Conservation (phyloP, 805 yeast species). For the Myxozyma lipomycoides region DNA sequence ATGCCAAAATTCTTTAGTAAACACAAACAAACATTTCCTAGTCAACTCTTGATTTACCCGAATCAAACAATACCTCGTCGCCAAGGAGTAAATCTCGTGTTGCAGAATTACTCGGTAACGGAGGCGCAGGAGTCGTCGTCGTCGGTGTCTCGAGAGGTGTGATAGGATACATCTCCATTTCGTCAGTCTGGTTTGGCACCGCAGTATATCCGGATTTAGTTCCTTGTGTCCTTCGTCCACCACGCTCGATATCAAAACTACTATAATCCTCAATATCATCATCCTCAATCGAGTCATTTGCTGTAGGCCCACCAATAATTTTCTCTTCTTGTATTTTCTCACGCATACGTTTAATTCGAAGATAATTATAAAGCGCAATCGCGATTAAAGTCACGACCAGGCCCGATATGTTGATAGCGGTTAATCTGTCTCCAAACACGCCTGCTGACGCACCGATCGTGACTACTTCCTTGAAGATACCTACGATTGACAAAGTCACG, state of each 20-base stretch:
- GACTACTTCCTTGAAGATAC: slow-evolving; percentile 85
- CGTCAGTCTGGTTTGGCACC: not conserved
- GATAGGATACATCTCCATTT: slow-evolving; percentile 1
- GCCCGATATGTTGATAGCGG: slow-evolving; percentile 67
- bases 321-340: slow-evolving; percentile 11
- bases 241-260: not conserved
- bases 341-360: slow-evolving; percentile 24
- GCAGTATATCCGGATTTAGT: not conserved
- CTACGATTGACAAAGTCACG: slow-evolving; percentile 82
- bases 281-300: not conserved
- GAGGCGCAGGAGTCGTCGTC: not conserved
- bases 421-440: slow-evolving; percentile 69
- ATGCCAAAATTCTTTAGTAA: too few relatives aligned
- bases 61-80: not conserved
- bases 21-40: too few relatives aligned
- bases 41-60: not conserved
- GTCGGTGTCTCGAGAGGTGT: too few relatives aligned
- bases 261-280: not conserved
- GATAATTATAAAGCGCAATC: slow-evolving; percentile 73
- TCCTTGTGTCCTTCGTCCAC: not conserved
- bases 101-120: not conserved
- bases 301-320: not conserved
- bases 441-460: slow-evolving; percentile 69
- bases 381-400: slow-evolving; percentile 69
- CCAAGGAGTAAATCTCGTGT: not conserved